Percentiles rank a stretch among this genome's conserved stretches.
phyloP scores from a whole-genome alignment of 2,329 filamentous ascomycete species.

The Aspergillus quadrilineatus region DNA sequence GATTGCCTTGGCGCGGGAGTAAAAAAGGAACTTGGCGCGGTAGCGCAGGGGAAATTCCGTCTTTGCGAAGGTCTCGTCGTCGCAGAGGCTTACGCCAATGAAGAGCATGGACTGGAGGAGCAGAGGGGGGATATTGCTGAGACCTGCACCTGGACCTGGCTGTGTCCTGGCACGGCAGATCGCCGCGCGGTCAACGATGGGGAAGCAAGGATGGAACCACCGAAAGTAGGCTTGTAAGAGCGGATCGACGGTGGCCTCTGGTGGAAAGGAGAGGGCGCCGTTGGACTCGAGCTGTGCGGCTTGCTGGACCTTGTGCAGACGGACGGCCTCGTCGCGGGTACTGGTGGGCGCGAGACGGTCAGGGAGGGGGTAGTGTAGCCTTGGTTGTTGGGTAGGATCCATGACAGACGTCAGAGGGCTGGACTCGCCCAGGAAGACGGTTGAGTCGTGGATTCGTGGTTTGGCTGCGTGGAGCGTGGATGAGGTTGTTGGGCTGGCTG shows the following conservation, averaged over 20 bases:
- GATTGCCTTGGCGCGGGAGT: constrained; percentile 52
- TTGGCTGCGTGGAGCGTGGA: neutral
- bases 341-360: constrained; percentile 19
- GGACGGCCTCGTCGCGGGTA: constrained; percentile 20
- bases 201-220: constrained; percentile 59
- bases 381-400: constrained; percentile 35
- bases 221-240: constrained; percentile 55
- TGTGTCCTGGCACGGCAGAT: constrained; percentile 43
- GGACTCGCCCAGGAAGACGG: constrained; percentile 50
- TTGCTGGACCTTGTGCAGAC: constrained; percentile 30
- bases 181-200: constrained; percentile 51
- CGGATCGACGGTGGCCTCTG: constrained; percentile 42
- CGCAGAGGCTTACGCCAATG: constrained; percentile 55
- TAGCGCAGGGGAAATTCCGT: constrained; percentile 52
- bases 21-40: constrained; percentile 52
- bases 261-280: constrained; percentile 49
- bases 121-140: constrained; percentile 46
- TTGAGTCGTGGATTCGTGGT: constrained; percentile 17
- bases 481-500: neutral
- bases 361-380: constrained; percentile 39
- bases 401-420: constrained; percentile 52
- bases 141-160: constrained; percentile 25
- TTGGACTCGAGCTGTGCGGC: constrained; percentile 41
- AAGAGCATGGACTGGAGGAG: constrained; percentile 56
- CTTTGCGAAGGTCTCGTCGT: constrained; percentile 44